Evolutionary conservation across 2,329 filamentous ascomycete genomes (phyloP).

Genomic region (Tricladium varicosporioides): DNA sequence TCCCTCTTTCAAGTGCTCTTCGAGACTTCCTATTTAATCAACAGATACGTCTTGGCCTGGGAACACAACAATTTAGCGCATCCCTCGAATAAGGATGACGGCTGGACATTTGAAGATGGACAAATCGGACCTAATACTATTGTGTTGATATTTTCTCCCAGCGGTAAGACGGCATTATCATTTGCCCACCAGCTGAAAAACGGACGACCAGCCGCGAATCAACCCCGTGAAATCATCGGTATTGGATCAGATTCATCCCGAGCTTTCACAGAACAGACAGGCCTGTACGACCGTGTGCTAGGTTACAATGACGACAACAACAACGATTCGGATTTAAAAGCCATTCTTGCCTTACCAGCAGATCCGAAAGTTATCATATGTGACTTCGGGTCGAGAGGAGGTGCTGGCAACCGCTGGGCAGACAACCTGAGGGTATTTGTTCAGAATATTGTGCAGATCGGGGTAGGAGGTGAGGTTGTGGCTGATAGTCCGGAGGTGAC

Average conservation of each 20-base stretch:
- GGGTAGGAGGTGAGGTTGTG: slow-evolving; percentile 19
- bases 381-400: slow-evolving; percentile 25
- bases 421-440: slow-evolving; percentile 12
- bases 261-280: slow-evolving; percentile 21
- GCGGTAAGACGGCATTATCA: slow-evolving; percentile 26
- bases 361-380: slow-evolving; percentile 22
- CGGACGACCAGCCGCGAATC: slow-evolving; percentile 15
- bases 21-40: slow-evolving; percentile 23
- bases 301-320: slow-evolving; percentile 18
- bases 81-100: slow-evolving; percentile 9
- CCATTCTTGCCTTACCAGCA: slow-evolving; percentile 16
- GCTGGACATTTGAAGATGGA: slow-evolving; percentile 23
- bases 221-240: slow-evolving; percentile 19
- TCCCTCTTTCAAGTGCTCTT: slow-evolving; percentile 24
- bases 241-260: slow-evolving; percentile 26
- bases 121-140: slow-evolving; percentile 19
- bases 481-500: background rate
- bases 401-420: slow-evolving; percentile 18
- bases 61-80: slow-evolving; percentile 16
- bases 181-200: slow-evolving; percentile 26
- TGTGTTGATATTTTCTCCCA: slow-evolving; percentile 24
- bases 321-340: slow-evolving; percentile 10
- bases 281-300: slow-evolving; percentile 23
- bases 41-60: slow-evolving; percentile 28
- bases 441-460: slow-evolving; percentile 13